These are phyloP conservation scores for Ceratocystis harringtonii DNA, from an alignment of 2,329 filamentous ascomycete species.

Conservation along the genomic window DNA sequence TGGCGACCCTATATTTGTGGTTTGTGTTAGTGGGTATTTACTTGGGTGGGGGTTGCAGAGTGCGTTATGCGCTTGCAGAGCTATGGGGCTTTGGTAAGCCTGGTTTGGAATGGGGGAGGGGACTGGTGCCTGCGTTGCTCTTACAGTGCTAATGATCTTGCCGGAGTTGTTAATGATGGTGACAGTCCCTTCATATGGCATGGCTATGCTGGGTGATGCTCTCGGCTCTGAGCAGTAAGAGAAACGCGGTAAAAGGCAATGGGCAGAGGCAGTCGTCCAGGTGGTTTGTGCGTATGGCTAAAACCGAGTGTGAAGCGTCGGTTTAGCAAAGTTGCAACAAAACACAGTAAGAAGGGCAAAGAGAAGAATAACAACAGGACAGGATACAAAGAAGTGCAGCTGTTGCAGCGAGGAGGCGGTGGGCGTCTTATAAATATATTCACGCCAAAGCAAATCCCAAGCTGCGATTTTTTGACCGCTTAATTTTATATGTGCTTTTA, in stretches of 20 bases:
- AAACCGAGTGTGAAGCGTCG: not conserved
- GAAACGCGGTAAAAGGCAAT: not conserved
- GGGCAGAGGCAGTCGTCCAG: not conserved
- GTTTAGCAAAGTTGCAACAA: not conserved
- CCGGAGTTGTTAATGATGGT: conserved; percentile 83
- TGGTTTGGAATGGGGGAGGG: not conserved
- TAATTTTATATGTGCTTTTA: conserved; percentile 1
- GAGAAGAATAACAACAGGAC: not conserved
- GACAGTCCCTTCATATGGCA: conserved; percentile 52
- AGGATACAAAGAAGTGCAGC: not conserved
- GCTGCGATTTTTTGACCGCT: conserved; percentile 2
- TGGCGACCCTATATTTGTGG: conserved; percentile 57
- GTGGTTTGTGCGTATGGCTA: not conserved
- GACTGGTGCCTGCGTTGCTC: conserved; percentile 21
- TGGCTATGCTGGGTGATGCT: conserved; percentile 18
- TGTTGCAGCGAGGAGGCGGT: not conserved
- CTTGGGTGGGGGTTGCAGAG: no score
- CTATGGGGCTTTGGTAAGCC: not conserved
- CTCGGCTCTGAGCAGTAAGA: conserved; percentile 1
- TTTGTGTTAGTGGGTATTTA: conserved; percentile 4
- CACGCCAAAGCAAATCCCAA: not conserved
- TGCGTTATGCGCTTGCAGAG: not conserved
- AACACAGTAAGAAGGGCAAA: not conserved
- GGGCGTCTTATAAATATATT: conserved; percentile 3
- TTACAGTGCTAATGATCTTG: conserved; percentile 77